Evolutionary conservation across 225 moss, liverwort and hornwort species (phyloP).

Genomic region (Anthoceros angustus): DNA sequence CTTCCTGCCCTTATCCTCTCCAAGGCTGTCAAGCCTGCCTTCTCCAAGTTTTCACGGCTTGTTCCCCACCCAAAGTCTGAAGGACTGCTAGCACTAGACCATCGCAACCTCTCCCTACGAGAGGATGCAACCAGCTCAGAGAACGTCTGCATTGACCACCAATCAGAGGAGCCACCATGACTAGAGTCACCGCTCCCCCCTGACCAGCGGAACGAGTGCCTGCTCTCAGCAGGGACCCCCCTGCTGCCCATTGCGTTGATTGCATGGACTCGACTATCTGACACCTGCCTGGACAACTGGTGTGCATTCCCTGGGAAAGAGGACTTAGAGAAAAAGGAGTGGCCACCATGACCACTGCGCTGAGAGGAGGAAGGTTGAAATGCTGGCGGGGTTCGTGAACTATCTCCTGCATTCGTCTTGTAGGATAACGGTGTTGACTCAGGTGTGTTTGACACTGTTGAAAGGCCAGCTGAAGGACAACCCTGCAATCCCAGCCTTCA

Average conservation of each 20-base stretch:
- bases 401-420: slow-evolving; percentile 17
- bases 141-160: slow-evolving; percentile 59
- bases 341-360: slow-evolving; percentile 12
- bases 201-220: slow-evolving; percentile 53
- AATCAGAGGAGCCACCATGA: slow-evolving; percentile 45
- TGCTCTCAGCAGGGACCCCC: slow-evolving; percentile 33
- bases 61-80: slow-evolving; percentile 57
- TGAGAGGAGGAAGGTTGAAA: slow-evolving; percentile 42
- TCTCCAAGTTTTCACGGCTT: slow-evolving; percentile 31
- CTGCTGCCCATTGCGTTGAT: slow-evolving; percentile 25
- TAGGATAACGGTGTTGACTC: slow-evolving; percentile 32
- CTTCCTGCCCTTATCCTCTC: slow-evolving; percentile 50
- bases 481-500: slow-evolving; percentile 26
- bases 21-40: slow-evolving; percentile 31
- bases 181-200: slow-evolving; percentile 56
- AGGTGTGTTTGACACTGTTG: slow-evolving; percentile 33
- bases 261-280: slow-evolving; percentile 41
- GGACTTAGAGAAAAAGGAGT: slow-evolving; percentile 37
- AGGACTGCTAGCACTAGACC: slow-evolving; percentile 41
- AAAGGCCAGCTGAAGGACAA: slow-evolving; percentile 30
- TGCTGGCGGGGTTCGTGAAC: slow-evolving; percentile 13
- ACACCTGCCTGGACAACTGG: slow-evolving; percentile 39
- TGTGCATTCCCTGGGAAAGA: slow-evolving; percentile 30
- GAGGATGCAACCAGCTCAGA: slow-evolving; percentile 48
- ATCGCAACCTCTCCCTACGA: slow-evolving; percentile 43